phyloP scores from a whole-genome alignment of 129 eudicot genomes.

The Artemisia annua region DNA sequence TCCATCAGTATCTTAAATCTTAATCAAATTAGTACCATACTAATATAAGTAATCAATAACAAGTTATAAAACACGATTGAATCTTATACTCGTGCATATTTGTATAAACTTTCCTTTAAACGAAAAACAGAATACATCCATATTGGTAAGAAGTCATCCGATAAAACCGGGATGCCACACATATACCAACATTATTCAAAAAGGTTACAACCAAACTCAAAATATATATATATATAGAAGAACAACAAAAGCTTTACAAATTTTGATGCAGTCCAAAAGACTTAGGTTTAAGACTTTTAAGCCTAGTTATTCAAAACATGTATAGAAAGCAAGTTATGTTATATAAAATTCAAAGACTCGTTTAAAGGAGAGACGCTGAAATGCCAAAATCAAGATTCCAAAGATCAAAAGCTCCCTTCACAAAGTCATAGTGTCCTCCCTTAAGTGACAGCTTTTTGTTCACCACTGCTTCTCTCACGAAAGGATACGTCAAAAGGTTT shows the following conservation, averaged over 20 bases:
- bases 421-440: constrained; percentile 95
- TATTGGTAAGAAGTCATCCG: background rate
- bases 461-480: constrained; percentile 64
- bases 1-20: too few species aligned
- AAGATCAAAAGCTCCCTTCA: constrained; percentile 69
- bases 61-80: too few species aligned
- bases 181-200: constrained; percentile 26
- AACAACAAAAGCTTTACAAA: constrained; percentile 31
- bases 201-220: constrained; percentile 19
- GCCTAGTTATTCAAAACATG: constrained; percentile 36
- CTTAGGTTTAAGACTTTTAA: constrained; percentile 6
- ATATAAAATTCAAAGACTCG: constrained; percentile 7
- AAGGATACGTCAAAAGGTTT: constrained; percentile 87
- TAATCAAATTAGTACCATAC: too few species aligned
- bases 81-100: too few species aligned
- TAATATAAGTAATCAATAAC: too few species aligned
- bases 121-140: constrained; percentile 4
- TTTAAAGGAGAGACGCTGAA: constrained; percentile 42
- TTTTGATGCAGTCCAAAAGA: constrained; percentile 16
- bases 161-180: background rate
- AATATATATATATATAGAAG: constrained; percentile 32
- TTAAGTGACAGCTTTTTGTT: constrained; percentile 59
- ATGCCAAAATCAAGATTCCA: constrained; percentile 75
- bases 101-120: too few species aligned
- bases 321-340: background rate